Evolutionary conservation across 306 rosid species (phyloP), one percentile per base, ranked within the genome.

Genomic region (Datisca glomerata): DNA sequence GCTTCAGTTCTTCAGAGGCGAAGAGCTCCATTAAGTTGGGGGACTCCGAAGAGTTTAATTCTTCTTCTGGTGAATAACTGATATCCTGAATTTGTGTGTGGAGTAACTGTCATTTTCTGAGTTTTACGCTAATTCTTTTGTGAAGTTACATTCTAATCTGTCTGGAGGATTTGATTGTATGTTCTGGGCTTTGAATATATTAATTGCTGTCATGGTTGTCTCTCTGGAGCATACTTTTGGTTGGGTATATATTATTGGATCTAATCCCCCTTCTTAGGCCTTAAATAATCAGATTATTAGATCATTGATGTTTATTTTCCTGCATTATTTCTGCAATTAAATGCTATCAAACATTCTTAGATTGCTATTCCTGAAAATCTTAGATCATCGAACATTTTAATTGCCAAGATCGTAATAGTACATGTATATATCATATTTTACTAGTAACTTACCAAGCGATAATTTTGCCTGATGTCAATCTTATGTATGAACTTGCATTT

Each of bases 1-100:
- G 98, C 73, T 80, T 91, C 64, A 58, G 80, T 1, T 85, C 94
- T 12, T 94, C 96, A 55, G 78, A 75, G 19, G n/a, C 45, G 3
- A 66, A 34, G 20, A 66, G 14, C 48, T 72, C 86, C 21, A 49
- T 15, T 53, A 63, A 65, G 44, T 4, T 65, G 27, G 62, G 35
- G 1, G 74, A 66, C 44, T 65, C 82, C 21, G 74, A 36, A 15
- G 79, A 76, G 17, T 79, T 57, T 50, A 80, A 40, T 47, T 41
- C 79, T 67, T 31, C 65, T 1, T 66, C 76, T 4, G 79, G 85
- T 84, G 47, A 62, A 7, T 43, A 6, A 12, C 19, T 28, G 20
- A 20, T 32, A 11, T 13, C 16, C 24, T 21, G 41, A 14, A 52
- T 35, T 40, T 43, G 63, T 11, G 29, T 21, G 40, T 21, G 37